phyloP scores from a whole-genome alignment of 495 filamentous ascomycete genomes.

The Xylaria palmicola region DNA sequence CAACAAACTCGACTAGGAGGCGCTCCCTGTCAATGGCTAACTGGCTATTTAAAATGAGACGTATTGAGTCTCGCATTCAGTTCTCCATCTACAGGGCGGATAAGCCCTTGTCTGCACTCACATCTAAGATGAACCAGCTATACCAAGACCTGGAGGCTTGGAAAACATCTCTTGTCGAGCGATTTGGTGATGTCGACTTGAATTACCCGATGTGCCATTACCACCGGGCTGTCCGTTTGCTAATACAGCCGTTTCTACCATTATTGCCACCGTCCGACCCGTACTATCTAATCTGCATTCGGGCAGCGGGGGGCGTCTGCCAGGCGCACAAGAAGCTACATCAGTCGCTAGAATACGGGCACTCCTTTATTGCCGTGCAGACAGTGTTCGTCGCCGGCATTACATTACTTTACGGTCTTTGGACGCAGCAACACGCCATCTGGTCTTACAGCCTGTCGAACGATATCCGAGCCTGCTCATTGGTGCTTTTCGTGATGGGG shows the following conservation, averaged over 20 bases:
- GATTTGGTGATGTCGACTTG: conserved; percentile 39
- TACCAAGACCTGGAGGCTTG: conserved; percentile 53
- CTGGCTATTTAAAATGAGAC: conserved; percentile 51
- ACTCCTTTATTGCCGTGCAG: conserved; percentile 56
- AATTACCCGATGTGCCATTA: conserved; percentile 55
- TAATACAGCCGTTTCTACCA: conserved; percentile 53
- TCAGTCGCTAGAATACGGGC: conserved; percentile 49
- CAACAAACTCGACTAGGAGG: not conserved
- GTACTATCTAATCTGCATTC: conserved; percentile 51
- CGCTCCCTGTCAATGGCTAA: conserved; percentile 44
- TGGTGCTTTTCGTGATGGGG: conserved; percentile 55
- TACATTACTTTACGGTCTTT: conserved; percentile 51
- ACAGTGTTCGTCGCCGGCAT: conserved; percentile 57
- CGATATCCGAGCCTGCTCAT: conserved; percentile 55
- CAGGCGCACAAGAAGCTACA: conserved; percentile 55
- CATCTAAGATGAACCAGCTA: conserved; percentile 49
- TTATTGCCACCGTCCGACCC: conserved; percentile 50
- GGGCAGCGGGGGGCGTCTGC: conserved; percentile 52
- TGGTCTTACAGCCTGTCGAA: conserved; percentile 56
- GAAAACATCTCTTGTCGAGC: conserved; percentile 44
- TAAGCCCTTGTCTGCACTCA: conserved; percentile 43
- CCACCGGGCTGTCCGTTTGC: conserved; percentile 49
- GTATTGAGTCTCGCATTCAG: conserved; percentile 55
- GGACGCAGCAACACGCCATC: conserved; percentile 46
- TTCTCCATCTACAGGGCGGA: conserved; percentile 57